Evolutionary conservation across 805 yeast genomes (phyloP), one percentile per base, ranked within the genome.

Genomic region (Henningerozyma blattae): DNA sequence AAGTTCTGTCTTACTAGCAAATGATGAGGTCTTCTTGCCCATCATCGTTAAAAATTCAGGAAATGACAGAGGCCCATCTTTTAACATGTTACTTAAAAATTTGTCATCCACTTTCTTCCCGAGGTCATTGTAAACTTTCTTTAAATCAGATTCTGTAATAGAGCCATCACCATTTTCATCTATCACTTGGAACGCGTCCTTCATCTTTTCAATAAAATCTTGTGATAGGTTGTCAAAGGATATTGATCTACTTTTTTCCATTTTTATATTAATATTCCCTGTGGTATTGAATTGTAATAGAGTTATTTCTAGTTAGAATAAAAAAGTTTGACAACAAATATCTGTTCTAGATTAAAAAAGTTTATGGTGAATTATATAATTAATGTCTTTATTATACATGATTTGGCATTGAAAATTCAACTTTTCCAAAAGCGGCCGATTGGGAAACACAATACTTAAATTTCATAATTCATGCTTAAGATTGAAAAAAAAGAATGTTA

Each of bases 131-230:
- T 74, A 66, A 14, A 77, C 63, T 16, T 67, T 62, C 26, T 58
- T 61, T 34, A 87, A 47, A 53, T 82, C 91, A 1, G 62, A 52
- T 20, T 55, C 48, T 1, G 78, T 60, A 28, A 82, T 73, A 4
- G 55, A 49, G 2, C 85, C 84, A 47, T 86, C 93, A 18, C 78
- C 75, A 40, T 87, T 89, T 25, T 79, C 79, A 49, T 87, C 95
- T 6, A 87, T 72, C 44, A 83, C 54, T 19, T 82, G 74, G 54
- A 86, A 87, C 1, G 91, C 75, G 43, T 82, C 80, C 36, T 82
- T 67, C 36, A 81, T 63, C 42, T 70, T 77, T 13, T 72, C 62
- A 18, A 83, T 72, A 47, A 82, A 84, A 22, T 67, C 74, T 34
- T 72, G 68, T 4, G 77, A 65, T 15, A 84, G 67, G 39, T 61